Percentiles rank a stretch among this genome's conserved stretches.
Conservation (phyloP, 2,329 filamentous ascomycete species). For the Phaeosphaeria sp. region DNA sequence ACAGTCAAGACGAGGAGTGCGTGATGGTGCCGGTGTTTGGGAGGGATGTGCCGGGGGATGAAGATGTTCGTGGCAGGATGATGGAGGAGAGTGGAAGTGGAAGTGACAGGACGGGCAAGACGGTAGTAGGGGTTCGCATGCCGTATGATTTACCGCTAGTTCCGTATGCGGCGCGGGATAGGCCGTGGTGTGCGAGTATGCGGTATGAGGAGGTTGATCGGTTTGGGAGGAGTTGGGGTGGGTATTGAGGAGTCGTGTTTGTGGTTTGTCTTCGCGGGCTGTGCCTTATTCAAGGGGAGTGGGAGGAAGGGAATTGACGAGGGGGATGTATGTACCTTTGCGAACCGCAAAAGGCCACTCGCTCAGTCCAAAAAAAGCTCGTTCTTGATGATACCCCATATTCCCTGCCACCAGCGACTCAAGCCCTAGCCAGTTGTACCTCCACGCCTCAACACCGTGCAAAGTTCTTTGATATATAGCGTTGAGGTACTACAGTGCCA, state of each 20-base stretch:
- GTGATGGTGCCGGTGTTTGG: conserved; percentile 75
- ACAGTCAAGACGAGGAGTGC: conserved; percentile 36
- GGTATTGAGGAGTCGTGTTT: conserved; percentile 5
- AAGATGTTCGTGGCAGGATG: conserved; percentile 27
- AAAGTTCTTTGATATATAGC: no score
- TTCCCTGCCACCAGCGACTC: no score
- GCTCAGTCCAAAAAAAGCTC: no score
- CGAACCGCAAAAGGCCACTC: no score
- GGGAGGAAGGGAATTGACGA: no score
- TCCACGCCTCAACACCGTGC: no score
- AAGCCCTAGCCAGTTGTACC: no score
- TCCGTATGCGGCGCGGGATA: conserved; percentile 67
- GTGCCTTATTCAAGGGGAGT: no score
- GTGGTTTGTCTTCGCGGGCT: no score
- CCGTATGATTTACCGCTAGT: conserved; percentile 83
- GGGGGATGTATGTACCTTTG: no score
- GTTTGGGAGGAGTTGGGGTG: conserved; percentile 54
- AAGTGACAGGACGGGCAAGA: conserved; percentile 6
- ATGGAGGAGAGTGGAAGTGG: neutral
- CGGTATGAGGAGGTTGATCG: conserved; percentile 69
- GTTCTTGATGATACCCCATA: no score
- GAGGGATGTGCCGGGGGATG: conserved; percentile 59
- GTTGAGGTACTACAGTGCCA: no score
- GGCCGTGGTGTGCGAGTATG: conserved; percentile 78
- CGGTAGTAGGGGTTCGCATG: conserved; percentile 73